These are phyloP conservation scores for Metschnikowia peoriensis DNA, from an alignment of 805 yeast species.

Conservation along the genomic window DNA sequence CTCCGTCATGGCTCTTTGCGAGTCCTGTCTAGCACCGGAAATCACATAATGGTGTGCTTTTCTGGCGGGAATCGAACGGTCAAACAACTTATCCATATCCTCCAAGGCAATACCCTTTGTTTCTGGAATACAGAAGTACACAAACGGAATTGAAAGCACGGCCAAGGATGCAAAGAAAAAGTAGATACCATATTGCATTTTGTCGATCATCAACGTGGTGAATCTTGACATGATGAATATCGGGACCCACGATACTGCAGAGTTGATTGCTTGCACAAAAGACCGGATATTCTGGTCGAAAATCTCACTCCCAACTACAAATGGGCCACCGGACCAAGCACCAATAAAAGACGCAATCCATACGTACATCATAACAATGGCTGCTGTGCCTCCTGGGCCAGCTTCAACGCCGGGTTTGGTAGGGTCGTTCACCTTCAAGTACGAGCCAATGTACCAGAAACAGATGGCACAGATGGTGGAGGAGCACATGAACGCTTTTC, in stretches of 20 bases:
- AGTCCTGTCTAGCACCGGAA: slow-evolving; percentile 16
- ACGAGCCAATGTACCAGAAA: slow-evolving; percentile 41
- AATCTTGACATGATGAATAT: slow-evolving; percentile 37
- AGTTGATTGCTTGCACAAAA: slow-evolving; percentile 40
- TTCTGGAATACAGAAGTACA: slow-evolving; percentile 38
- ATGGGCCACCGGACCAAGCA: slow-evolving; percentile 43
- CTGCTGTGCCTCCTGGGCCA: slow-evolving; percentile 40
- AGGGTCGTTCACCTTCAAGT: slow-evolving; percentile 34
- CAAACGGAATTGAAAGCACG: slow-evolving; percentile 33
- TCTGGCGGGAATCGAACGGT: slow-evolving; percentile 21
- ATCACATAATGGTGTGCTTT: slow-evolving; percentile 23
- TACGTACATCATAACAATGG: slow-evolving; percentile 40
- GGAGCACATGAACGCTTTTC: slow-evolving; percentile 36
- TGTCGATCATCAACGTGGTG: slow-evolving; percentile 33
- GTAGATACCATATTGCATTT: slow-evolving; percentile 37
- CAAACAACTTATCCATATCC: slow-evolving; percentile 30
- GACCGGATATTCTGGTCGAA: slow-evolving; percentile 41
- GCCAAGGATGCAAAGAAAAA: slow-evolving; percentile 38
- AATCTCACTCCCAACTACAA: slow-evolving; percentile 39
- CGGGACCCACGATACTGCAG: slow-evolving; percentile 41
- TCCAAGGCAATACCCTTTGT: slow-evolving; percentile 39
- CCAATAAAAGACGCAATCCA: slow-evolving; percentile 42
- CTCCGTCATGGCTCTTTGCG: slow-evolving; percentile 16
- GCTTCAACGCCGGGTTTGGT: slow-evolving; percentile 29
- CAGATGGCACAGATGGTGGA: slow-evolving; percentile 33